Evolutionary conservation across 2,329 filamentous ascomycete species (phyloP).

Genomic region (Aspergillus sp.): DNA sequence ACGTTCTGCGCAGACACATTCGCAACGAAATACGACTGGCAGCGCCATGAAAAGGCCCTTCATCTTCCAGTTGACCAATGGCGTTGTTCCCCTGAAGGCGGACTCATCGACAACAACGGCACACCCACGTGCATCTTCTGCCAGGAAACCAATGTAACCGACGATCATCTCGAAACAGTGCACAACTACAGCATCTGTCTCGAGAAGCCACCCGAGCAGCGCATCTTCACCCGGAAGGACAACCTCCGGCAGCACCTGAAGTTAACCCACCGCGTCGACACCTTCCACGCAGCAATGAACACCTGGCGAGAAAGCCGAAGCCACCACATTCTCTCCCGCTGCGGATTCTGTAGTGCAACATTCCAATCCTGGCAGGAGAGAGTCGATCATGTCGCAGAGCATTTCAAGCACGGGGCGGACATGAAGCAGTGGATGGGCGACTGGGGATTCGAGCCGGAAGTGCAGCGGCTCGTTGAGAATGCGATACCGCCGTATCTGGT

Average conservation of each 20-base stretch:
- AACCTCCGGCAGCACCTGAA: slow-evolving; percentile 59
- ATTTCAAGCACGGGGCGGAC: slow-evolving; percentile 36
- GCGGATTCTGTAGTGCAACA: slow-evolving; percentile 36
- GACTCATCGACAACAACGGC: slow-evolving; percentile 33
- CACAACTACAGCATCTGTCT: slow-evolving; percentile 59
- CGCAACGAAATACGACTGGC: slow-evolving; percentile 50
- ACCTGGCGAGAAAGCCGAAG: slow-evolving; percentile 55
- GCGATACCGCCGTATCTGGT: slow-evolving; percentile 37
- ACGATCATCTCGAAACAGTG: slow-evolving; percentile 53
- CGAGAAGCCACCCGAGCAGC: slow-evolving; percentile 57
- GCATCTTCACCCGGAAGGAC: slow-evolving; percentile 61
- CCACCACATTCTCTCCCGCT: slow-evolving; percentile 49
- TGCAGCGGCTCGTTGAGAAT: slow-evolving; percentile 34
- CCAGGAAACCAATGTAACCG: slow-evolving; percentile 49
- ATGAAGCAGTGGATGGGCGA: slow-evolving; percentile 41
- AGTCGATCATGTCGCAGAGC: slow-evolving; percentile 38
- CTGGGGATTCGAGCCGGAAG: slow-evolving; percentile 39
- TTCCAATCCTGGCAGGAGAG: slow-evolving; percentile 39
- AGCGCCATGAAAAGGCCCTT: slow-evolving; percentile 50
- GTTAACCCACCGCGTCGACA: slow-evolving; percentile 56
- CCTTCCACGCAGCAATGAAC: slow-evolving; percentile 52
- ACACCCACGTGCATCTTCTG: slow-evolving; percentile 58
- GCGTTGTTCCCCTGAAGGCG: slow-evolving; percentile 52
- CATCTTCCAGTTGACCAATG: slow-evolving; percentile 56
- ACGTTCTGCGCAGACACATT: slow-evolving; percentile 51